A percentile compares a stretch with the other conserved stretches of the same genome.
These are phyloP conservation scores for Ceratocystis colombiana DNA, from an alignment of 2,329 filamentous ascomycete genomes.

Conservation along the genomic window DNA sequence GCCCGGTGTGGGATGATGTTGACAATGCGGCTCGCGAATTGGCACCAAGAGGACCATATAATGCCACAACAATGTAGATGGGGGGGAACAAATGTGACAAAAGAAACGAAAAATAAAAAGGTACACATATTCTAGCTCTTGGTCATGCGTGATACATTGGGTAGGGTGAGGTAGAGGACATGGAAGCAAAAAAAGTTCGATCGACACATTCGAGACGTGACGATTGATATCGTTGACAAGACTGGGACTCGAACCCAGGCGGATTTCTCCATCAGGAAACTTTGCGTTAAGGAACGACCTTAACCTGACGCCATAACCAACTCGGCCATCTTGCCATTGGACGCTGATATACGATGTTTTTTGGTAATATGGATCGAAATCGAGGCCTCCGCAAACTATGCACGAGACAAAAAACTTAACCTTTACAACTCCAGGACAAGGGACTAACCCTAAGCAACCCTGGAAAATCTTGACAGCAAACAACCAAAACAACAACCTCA, in stretches of 20 bases:
- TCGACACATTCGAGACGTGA: background rate
- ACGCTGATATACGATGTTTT: background rate
- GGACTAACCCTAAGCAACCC: no score
- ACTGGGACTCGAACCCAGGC: slow-evolving; percentile 25
- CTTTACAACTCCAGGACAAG: no score
- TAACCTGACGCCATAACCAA: slow-evolving; percentile 34
- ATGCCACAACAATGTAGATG: background rate
- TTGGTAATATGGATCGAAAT: background rate
- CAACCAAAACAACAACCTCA: no score
- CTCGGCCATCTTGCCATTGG: slow-evolving; percentile 31
- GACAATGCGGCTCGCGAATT: background rate
- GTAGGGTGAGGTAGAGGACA: background rate
- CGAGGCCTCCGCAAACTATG: no score
- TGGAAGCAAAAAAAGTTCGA: background rate
- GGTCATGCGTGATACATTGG: background rate
- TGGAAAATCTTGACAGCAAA: no score
- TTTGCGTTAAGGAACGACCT: slow-evolving; percentile 27
- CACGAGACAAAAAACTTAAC: no score
- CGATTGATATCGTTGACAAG: slow-evolving; percentile 15
- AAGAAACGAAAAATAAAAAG: background rate
- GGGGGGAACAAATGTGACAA: background rate
- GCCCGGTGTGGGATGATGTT: slow-evolving; percentile 15
- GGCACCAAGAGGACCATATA: background rate
- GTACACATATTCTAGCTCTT: background rate
- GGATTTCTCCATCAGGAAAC: slow-evolving; percentile 25